Percentiles rank a stretch among this genome's conserved stretches.
phyloP scores from a whole-genome alignment of 2,329 filamentous ascomycete species.

The Bimuria novae-zelandiae region DNA sequence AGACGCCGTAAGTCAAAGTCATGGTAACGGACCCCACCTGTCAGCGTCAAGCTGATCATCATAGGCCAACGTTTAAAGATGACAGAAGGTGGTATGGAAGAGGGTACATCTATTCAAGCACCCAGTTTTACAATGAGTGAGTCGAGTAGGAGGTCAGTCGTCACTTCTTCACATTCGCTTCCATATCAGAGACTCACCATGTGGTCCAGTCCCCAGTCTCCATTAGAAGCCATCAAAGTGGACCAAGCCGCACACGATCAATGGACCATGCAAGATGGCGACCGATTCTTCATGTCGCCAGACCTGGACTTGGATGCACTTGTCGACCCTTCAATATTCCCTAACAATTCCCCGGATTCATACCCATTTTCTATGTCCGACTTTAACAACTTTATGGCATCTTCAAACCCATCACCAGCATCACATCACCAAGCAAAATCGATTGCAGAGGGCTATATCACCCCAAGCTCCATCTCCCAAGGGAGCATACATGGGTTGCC shows the following conservation, averaged over 20 bases:
- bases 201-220: constrained; percentile 4
- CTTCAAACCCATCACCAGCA: constrained; percentile 4
- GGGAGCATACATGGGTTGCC: neutral
- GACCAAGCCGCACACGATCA: neutral
- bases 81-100: constrained; percentile 6
- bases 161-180: constrained; percentile 2
- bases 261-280: constrained; percentile 5
- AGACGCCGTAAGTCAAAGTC: constrained; percentile 10
- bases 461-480: constrained; percentile 1
- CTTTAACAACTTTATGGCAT: constrained; percentile 7
- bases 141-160: constrained; percentile 6
- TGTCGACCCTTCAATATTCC: constrained; percentile 5
- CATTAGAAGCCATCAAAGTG: neutral
- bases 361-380: constrained; percentile 4
- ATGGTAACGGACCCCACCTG: constrained; percentile 4
- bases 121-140: constrained; percentile 7
- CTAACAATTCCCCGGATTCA: neutral
- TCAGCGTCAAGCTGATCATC: constrained; percentile 8
- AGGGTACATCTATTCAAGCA: constrained; percentile 3
- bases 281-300: constrained; percentile 8
- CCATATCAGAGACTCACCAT: neutral
- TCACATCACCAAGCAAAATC: constrained; percentile 8
- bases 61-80: constrained; percentile 10
- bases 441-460: constrained; percentile 4
- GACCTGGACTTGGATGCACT: constrained; percentile 4